phyloP scores from a whole-genome alignment of 2,329 filamentous ascomycete species.

The Paraconiothyrium sp. region DNA sequence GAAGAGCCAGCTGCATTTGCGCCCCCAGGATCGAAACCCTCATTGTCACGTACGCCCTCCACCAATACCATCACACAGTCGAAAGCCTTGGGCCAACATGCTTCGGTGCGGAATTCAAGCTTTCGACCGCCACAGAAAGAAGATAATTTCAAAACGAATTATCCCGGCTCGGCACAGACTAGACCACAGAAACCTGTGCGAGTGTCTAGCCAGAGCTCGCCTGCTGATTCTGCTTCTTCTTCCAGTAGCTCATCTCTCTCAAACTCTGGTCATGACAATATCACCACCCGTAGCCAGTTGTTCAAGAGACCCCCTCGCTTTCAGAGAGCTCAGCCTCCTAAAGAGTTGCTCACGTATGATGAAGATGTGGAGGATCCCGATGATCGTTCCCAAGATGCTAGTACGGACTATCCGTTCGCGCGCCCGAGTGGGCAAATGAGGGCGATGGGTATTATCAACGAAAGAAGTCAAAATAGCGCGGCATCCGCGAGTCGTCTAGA shows the following conservation, averaged over 20 bases:
- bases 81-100: constrained; percentile 34
- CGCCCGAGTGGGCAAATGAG: constrained; percentile 24
- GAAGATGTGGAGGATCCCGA: constrained; percentile 52
- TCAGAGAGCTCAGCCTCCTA: constrained; percentile 36
- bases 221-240: constrained; percentile 34
- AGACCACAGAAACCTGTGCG: constrained; percentile 17
- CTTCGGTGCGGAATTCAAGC: constrained; percentile 36
- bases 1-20: constrained; percentile 57
- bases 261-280: constrained; percentile 48
- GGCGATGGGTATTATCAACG: not conserved
- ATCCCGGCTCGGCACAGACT: not conserved
- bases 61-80: constrained; percentile 59
- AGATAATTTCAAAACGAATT: constrained; percentile 12
- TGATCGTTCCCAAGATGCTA: constrained; percentile 64
- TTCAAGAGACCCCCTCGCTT: constrained; percentile 55
- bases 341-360: constrained; percentile 40
- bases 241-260: constrained; percentile 43
- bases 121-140: constrained; percentile 22
- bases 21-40: constrained; percentile 20
- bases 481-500: not conserved
- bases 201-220: constrained; percentile 29
- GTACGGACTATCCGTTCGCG: constrained; percentile 56
- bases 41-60: constrained; percentile 58
- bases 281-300: constrained; percentile 55
- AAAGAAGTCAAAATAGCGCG: not conserved